phyloP scores from a whole-genome alignment of 805 yeast genomes.

The Starmera amethionina region DNA sequence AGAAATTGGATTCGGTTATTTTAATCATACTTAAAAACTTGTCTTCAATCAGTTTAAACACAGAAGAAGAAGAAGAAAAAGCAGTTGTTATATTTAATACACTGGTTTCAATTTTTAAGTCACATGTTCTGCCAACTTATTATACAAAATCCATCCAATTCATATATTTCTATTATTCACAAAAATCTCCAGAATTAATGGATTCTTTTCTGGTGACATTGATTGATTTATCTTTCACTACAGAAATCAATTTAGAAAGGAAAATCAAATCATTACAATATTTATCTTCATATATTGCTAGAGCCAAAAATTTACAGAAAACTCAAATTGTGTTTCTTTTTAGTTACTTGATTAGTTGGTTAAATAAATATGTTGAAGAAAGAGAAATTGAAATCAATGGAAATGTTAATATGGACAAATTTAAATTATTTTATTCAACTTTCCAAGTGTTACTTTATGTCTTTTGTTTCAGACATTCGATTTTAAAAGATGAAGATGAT shows the following conservation, averaged over 20 bases:
- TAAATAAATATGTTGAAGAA: slow-evolving; percentile 69
- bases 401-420: slow-evolving; percentile 75
- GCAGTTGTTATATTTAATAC: slow-evolving; percentile 66
- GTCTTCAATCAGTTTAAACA: slow-evolving; percentile 12
- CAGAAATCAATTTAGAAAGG: slow-evolving; percentile 57
- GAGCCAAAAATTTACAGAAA: slow-evolving; percentile 65
- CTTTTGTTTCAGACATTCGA: slow-evolving; percentile 75
- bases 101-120: slow-evolving; percentile 64
- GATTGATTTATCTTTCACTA: slow-evolving; percentile 73
- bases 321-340: slow-evolving; percentile 74
- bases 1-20: slow-evolving; percentile 66
- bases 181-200: slow-evolving; percentile 69
- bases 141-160: slow-evolving; percentile 85
- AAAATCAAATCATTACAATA: slow-evolving; percentile 89
- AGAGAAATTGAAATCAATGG: slow-evolving; percentile 75
- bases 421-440: slow-evolving; percentile 81
- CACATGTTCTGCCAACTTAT: slow-evolving; percentile 85
- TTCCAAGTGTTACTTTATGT: slow-evolving; percentile 86
- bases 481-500: slow-evolving; percentile 33
- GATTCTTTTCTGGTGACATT: slow-evolving; percentile 78
- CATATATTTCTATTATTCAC: slow-evolving; percentile 70
- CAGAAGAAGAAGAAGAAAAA: slow-evolving; percentile 42
- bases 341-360: slow-evolving; percentile 77
- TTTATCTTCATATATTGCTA: slow-evolving; percentile 79
- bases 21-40: slow-evolving; percentile 45